Percentiles rank a stretch among this genome's conserved stretches.
These are phyloP conservation scores for Letharia columbiana DNA, from an alignment of 495 filamentous ascomycete genomes.

Conservation along the genomic window DNA sequence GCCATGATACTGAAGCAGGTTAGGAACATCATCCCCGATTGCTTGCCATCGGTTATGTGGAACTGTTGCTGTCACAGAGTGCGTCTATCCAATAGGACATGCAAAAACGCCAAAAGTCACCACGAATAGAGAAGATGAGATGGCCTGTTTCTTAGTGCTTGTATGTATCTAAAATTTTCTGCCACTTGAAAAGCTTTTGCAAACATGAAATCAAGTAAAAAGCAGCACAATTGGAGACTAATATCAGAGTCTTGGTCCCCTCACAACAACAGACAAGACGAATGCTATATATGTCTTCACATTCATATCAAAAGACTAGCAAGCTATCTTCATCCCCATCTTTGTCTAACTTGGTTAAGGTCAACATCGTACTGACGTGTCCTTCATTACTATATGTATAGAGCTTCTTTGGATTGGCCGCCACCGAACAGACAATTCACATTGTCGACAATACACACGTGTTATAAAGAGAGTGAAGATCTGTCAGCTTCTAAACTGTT, in stretches of 20 bases:
- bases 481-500: constrained; percentile 6
- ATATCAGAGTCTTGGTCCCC: neutral
- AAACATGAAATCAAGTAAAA: neutral
- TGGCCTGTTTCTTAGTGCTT: neutral
- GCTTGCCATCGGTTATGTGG: neutral
- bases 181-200: neutral
- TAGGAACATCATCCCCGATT: neutral
- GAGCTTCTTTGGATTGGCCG: no score
- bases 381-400: no score
- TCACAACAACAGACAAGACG: neutral
- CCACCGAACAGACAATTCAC: neutral
- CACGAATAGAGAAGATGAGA: neutral
- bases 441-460: no score
- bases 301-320: neutral
- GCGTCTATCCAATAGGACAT: neutral
- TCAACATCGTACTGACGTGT: no score
- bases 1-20: neutral
- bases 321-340: neutral
- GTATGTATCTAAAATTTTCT: neutral
- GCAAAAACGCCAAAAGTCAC: neutral
- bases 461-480: neutral
- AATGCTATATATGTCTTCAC: neutral
- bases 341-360: no score
- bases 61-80: neutral
- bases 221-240: neutral